Base-by-base conservation (phyloP, 2,329 filamentous ascomycete species). In the Beauveria scarabaeidicola region DNA sequence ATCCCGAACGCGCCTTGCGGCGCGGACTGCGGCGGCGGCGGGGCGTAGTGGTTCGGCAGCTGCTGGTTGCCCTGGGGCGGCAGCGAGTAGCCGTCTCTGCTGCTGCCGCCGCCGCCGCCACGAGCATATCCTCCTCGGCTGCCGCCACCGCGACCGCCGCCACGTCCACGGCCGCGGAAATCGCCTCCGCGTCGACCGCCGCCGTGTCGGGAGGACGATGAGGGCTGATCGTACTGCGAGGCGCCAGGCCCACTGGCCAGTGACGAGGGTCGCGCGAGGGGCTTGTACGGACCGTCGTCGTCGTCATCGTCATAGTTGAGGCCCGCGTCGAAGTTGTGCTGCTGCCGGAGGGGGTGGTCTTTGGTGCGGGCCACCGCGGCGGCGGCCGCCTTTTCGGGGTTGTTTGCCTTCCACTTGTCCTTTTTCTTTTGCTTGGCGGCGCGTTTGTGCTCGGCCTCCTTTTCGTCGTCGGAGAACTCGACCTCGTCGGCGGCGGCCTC, bases 401-500 rank as follows among this genome's bases (percentile, higher is more conserved):
- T 74, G 62, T 72, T 78, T 56, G 73, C 75, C 62, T 76, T 77
- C 68, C 68, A 72, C 62, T 71, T 73, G 32, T 77, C 77, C 68
- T 78, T 83, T 66, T 81, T 84, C 73, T 87, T 87, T 63, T 85
- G 81, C 73, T 91, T 91, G 56, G 84, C 67, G 61, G 81, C 80
- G 60, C 82, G 77, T 75, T 88, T 95, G 70, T 91, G 85, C 66
- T 91, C 90, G 8, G 88, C 88, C 73, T 99, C 94, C 66, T 90
- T 89, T 74, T 99, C 94, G 67, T 99, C 94, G 66, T 99, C 94
- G 0, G 93, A 97, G 71, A 97, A 97, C 69, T 97, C 94, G 66
- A 91, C 83, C 70, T 97, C 93, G 41, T 96, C 90, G 36, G 89
- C 87, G 17, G 77, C 85, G 8, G 91, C 82, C 74, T 97, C 93